Base-by-base conservation (phyloP, 768 basidiomycete species). In the Rhodotorula toruloides region DNA sequence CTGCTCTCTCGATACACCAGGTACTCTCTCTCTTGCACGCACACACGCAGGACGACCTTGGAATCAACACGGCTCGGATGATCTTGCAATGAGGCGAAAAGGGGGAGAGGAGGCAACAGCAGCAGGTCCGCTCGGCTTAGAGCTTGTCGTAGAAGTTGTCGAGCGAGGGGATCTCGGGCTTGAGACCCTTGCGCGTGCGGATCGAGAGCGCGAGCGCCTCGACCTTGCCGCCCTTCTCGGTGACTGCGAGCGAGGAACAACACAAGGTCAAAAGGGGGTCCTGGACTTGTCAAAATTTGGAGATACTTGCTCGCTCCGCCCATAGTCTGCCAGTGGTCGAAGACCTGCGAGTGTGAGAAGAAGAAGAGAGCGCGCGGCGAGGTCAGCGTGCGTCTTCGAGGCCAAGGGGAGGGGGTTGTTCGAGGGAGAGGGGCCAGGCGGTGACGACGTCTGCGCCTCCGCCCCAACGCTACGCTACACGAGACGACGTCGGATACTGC, bases 131-230 rank as follows among this genome's bases (percentile, higher is more conserved):
- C 21, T 36, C n/a, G 31, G 31, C 25, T 9, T 29, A 40, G 27
- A 39, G 44, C 53, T 92, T 94, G 84, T 94, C 92, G 82, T 93
- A 92, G 82, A 92, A 96, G 63, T 71, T 37, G 55, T 63, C 61
- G 47, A 61, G 52, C 61, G 87, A 53, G 50, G 91, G 92, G 61
- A 93, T 87, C 19, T 94, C 92, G 74, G 89, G 87, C 89, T 92
- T 94, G 79, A 96, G 89, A 83, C 92, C 92, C 81, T 98, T 99
- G 81, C 96, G 86, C 32, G 79, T 82, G 77, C 94, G 88, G 80
- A 99, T 90, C 74, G 79, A 79, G 69, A 78, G 84, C 52, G 90
- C 90, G 64, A 97, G 80, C 54, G 87, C 17, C 39, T 43, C 40
- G 11, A 31, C 39, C 54, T 55, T 55, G 54, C 40, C 39, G 16